Conservation (phyloP, 2,329 filamentous ascomycete species). For the Cryphonectria nitschkei region DNA sequence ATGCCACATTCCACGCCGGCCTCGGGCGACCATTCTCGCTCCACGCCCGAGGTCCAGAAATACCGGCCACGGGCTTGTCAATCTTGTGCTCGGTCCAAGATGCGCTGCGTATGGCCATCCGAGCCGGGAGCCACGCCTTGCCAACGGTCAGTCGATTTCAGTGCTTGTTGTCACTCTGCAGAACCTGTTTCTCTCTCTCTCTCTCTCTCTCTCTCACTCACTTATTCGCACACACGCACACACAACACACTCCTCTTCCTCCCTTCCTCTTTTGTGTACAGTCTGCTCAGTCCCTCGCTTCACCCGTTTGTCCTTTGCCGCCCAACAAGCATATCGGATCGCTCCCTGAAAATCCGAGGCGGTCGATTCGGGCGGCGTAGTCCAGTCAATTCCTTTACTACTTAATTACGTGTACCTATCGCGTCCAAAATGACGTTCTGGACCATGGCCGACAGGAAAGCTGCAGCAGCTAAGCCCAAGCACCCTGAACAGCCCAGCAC, state of each 20-base stretch:
- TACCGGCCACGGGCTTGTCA: slow-evolving; percentile 30
- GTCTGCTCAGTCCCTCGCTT: neutral
- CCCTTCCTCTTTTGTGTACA: neutral
- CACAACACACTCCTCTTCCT: neutral
- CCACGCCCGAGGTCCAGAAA: slow-evolving; percentile 30
- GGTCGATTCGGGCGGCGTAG: neutral
- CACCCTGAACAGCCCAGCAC: neutral
- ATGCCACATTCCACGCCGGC: slow-evolving; percentile 29
- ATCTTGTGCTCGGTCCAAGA: slow-evolving; percentile 29
- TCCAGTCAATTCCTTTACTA: neutral
- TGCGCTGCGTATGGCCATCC: slow-evolving; percentile 29
- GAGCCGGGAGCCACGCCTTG: slow-evolving; percentile 29
- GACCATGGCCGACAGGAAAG: neutral
- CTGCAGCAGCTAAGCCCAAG: neutral
- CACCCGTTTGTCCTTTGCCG: neutral
- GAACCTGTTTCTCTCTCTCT: neutral
- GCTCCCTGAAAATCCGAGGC: slow-evolving; percentile 12
- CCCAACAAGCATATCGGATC: neutral
- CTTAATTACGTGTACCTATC: slow-evolving; percentile 6
- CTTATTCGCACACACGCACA: too few relatives aligned
- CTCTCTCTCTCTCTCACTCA: neutral
- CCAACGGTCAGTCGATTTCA: slow-evolving; percentile 22
- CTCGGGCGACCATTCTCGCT: slow-evolving; percentile 27
- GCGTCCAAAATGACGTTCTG: neutral
- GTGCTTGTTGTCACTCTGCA: neutral